Base-by-base conservation (phyloP, 176 grass and related monocot species). In the Triticum turgidum region DNA sequence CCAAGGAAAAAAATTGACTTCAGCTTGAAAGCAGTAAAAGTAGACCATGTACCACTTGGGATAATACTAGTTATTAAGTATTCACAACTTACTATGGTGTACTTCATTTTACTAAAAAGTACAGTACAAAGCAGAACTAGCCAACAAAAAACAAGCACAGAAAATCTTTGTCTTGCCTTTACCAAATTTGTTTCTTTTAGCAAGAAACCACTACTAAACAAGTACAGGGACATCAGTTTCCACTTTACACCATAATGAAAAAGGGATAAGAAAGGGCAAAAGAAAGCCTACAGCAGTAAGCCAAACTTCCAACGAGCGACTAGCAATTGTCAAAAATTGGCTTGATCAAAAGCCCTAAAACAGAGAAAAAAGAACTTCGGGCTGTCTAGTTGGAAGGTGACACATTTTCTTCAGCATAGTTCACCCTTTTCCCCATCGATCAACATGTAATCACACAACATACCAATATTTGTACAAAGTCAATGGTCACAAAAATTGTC, bases 1-100 rank as follows among this genome's bases (percentile, higher is more conserved):
- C 11, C 22, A 39, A 49, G 37, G 3, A 64, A 49, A 38, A 67
- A 70, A 67, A 69, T 12, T 15, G 7, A 30, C 9, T 65, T 87
- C 29, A 82, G 61, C 38, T 25, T 32, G 58, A 86, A 88, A 78
- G 30, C 4, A 86, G 33, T 34, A 84, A 73, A 88, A 68, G 7
- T 11, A 22, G 49, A 68, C 24, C 66, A 61, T 24, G n/a, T 8
- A 21, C 67, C 49, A 22, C 13, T 71, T 69, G 38, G 29, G 7
- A 69, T 2, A 69, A 66, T 18, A 24, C 14, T 56, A 59, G 22
- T 51, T 75, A 75, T 29, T 25, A 75, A 15, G 13, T 75, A 66
- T 34, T 51, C 67, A 56, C 18, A 84, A 45, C 15, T 71, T 42
- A 67, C 75, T 71, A 71, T 61, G 68, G 1, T 35, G 2, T 51